Evolutionary conservation across 1,139 yeast genomes (phyloP).

Genomic region (Geotrichum carabidarum): DNA sequence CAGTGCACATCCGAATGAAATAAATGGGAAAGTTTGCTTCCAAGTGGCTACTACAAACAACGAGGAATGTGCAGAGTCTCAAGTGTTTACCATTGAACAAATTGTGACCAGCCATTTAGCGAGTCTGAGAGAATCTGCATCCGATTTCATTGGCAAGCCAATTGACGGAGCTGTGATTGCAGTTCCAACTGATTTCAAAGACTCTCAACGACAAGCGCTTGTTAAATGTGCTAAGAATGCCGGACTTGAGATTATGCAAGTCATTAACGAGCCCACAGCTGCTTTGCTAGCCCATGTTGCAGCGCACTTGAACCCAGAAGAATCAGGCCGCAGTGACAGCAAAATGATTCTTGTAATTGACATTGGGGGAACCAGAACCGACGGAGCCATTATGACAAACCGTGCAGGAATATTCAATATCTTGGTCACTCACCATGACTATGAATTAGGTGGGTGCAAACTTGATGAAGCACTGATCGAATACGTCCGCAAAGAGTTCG

Average conservation of each 20-base stretch:
- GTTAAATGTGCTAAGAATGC: slow-evolving; percentile 60
- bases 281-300: slow-evolving; percentile 75
- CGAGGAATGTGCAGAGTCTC: slow-evolving; percentile 37
- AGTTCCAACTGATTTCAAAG: slow-evolving; percentile 84
- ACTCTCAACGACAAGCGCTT: slow-evolving; percentile 63
- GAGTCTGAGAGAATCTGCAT: slow-evolving; percentile 82
- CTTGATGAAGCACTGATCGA: slow-evolving; percentile 78
- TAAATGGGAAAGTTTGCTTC: slow-evolving; percentile 67
- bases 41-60: slow-evolving; percentile 43
- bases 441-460: slow-evolving; percentile 79
- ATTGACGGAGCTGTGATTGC: slow-evolving; percentile 83
- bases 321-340: slow-evolving; percentile 60
- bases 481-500: slow-evolving; percentile 86
- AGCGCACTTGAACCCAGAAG: slow-evolving; percentile 32
- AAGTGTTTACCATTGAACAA: slow-evolving; percentile 62
- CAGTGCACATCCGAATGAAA: slow-evolving; percentile 71
- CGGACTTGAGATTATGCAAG: slow-evolving; percentile 76
- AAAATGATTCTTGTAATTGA: slow-evolving; percentile 89
- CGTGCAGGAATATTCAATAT: slow-evolving; percentile 92
- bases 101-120: slow-evolving; percentile 77
- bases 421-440: slow-evolving; percentile 79
- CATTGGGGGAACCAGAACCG: slow-evolving; percentile 94
- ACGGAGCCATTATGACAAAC: slow-evolving; percentile 87
- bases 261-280: slow-evolving; percentile 89
- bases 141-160: slow-evolving; percentile 78